Evolutionary conservation across 805 yeast species (phyloP).

Genomic region (Sugiyamaella floridensis): DNA sequence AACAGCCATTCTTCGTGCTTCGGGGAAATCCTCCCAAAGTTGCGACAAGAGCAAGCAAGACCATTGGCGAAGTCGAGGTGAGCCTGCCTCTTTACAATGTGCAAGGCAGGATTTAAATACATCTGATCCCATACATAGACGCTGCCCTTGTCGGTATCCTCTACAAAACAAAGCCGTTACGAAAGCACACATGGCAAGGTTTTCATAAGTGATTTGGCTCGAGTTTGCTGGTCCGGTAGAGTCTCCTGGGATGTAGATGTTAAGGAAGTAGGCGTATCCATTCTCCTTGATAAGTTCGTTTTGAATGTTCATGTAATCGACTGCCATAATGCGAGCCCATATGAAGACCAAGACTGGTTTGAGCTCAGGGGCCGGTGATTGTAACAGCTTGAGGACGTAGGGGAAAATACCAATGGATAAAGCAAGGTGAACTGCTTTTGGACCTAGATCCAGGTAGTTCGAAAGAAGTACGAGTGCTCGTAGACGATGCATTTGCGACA

Average conservation of each 20-base stretch:
- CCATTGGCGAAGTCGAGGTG: constrained; percentile 90
- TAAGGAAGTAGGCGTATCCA: constrained; percentile 80
- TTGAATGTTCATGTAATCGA: constrained; percentile 83
- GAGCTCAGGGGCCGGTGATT: constrained; percentile 90
- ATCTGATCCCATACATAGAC: constrained; percentile 68
- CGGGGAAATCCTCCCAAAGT: constrained; percentile 63
- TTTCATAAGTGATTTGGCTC: constrained; percentile 61
- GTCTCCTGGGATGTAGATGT: constrained; percentile 50
- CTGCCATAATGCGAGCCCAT: constrained; percentile 97
- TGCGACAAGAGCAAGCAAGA: constrained; percentile 72
- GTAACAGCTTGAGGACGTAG: constrained; percentile 80
- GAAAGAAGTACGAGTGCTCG: constrained; percentile 80
- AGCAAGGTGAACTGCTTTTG: constrained; percentile 94
- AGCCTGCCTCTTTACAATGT: constrained; percentile 65
- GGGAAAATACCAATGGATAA: constrained; percentile 94
- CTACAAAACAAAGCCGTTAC: constrained; percentile 78
- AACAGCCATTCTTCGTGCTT: constrained; percentile 65
- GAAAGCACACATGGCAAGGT: constrained; percentile 92
- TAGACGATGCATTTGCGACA: constrained; percentile 90
- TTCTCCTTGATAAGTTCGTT: constrained; percentile 86
- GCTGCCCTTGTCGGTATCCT: constrained; percentile 73
- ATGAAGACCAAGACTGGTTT: constrained; percentile 92
- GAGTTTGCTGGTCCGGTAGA: constrained; percentile 20
- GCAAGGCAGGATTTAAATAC: constrained; percentile 52
- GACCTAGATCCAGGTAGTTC: constrained; percentile 85